A percentile compares a stretch with the other conserved stretches of the same genome.
Conservation (phyloP, 345 rosid species). For the Lumnitzera littorea region DNA sequence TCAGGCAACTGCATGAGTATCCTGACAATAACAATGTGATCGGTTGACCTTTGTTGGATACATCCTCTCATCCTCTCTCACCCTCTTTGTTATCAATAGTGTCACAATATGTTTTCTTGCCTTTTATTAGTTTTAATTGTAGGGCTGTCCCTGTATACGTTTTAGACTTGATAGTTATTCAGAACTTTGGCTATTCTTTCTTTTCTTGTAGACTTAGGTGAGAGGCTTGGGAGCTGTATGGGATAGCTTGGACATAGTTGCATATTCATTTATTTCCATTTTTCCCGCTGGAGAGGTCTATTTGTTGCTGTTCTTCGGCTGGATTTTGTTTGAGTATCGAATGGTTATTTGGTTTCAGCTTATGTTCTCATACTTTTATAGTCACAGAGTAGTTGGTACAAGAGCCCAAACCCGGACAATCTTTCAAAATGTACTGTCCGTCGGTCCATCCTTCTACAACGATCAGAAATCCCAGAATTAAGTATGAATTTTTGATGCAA, state of each 20-base stretch:
- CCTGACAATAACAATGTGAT: not conserved
- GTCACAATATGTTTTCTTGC: too few relatives aligned
- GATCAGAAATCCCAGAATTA: too few relatives aligned
- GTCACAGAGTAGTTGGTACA: too few relatives aligned
- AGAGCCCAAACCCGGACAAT: too few relatives aligned
- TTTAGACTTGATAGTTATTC: slow-evolving; percentile 5
- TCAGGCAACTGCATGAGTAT: slow-evolving; percentile 49
- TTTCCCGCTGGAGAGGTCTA: not conserved
- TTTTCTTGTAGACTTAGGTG: slow-evolving; percentile 24
- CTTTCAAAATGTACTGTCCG: too few relatives aligned
- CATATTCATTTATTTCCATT: slow-evolving; percentile 40
- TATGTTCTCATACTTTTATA: too few relatives aligned
- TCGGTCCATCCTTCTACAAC: too few relatives aligned
- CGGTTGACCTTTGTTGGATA: not conserved
- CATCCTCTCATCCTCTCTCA: not conserved
- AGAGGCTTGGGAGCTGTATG: slow-evolving; percentile 25
- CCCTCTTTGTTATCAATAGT: not conserved
- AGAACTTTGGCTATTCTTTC: slow-evolving; percentile 6
- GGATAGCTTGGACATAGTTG: slow-evolving; percentile 23
- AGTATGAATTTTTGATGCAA: too few relatives aligned
- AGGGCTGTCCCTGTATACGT: slow-evolving; percentile 8
- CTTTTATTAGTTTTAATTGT: not conserved
- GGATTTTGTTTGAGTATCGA: not conserved
- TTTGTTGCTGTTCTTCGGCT: not conserved
- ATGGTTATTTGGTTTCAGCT: too few relatives aligned